Conservation (phyloP, 2,329 filamentous ascomycete genomes). For the Cercospora sp. region DNA sequence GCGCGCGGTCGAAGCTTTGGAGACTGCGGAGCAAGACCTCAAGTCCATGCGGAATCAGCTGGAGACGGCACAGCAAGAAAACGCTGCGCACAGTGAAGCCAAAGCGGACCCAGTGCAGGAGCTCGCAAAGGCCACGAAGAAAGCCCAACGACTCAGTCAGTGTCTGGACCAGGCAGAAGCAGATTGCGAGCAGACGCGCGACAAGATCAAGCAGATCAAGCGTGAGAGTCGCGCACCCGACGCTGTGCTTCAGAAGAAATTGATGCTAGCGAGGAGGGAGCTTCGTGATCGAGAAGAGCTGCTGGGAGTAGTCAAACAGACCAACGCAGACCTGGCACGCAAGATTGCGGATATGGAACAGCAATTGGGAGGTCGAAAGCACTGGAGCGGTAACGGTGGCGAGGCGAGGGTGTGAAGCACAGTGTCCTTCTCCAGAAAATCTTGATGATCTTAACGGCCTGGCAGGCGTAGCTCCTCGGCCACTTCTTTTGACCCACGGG, state of each 20-base stretch:
- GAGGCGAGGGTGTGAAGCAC: not conserved
- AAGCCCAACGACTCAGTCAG: slow-evolving; percentile 8
- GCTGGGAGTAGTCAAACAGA: slow-evolving; percentile 1
- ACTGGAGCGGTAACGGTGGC: not conserved
- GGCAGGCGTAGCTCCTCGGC: slow-evolving; percentile 4
- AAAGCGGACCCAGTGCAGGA: not conserved
- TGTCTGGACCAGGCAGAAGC: slow-evolving; percentile 4
- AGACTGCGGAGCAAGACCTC: not conserved
- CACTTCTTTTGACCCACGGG: not conserved
- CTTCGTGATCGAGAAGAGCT: slow-evolving; percentile 11
- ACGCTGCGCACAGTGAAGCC: not conserved
- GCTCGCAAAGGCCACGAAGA: not conserved
- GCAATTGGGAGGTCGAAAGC: not conserved
- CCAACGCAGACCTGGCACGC: slow-evolving; percentile 11
- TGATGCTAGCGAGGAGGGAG: slow-evolving; percentile 4
- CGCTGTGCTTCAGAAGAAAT: not conserved
- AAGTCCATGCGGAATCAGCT: not conserved
- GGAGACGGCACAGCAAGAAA: not conserved
- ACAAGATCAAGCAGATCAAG: slow-evolving; percentile 9
- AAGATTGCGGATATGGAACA: slow-evolving; percentile 11
- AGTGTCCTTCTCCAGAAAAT: not conserved
- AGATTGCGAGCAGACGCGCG: slow-evolving; percentile 6
- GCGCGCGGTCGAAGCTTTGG: not conserved
- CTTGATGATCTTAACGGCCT: not conserved
- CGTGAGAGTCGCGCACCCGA: not conserved